Base-by-base conservation (phyloP, 352 stramenopile species). In the Thalassiosira exigua region DNA sequence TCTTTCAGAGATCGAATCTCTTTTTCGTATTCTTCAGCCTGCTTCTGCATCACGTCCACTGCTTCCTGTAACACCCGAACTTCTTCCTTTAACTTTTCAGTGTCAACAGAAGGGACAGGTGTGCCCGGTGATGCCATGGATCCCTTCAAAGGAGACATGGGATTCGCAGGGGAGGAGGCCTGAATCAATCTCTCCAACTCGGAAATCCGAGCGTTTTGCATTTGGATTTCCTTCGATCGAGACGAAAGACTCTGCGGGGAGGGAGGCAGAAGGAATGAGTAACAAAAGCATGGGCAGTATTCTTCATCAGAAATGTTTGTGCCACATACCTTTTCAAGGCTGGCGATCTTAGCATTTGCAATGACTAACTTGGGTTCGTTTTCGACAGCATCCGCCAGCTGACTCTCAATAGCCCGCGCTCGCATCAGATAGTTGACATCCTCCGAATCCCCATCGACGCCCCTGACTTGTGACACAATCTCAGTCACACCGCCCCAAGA, bases 1-100 rank as follows among this genome's bases (percentile, higher is more conserved):
- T 88, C 80, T 66, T 91, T 92, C 4, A 92, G 48, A 19, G 66
- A 74, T 24, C 79, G 59, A 61, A 93, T 90, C 69, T 91, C 85
- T 57, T 69, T 88, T 80, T 92, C 84, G 44, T 93, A 93, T 70
- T 92, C 88, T 46, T 91, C 84, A 1, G 87, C 76, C 74, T 93
- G 84, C 14, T 69, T 48, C 53, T 92, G 82, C 53, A 90, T 75
- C 9, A 91, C 82, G 64, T 92, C 85, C 72, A 93, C 80, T 21
- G 88, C 88, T 77, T 93, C 86, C 24, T 82, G 78, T 3, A 92
- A 57, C 17, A 81, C 27, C 22, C 80, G 60, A 42, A 88, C 85
- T 76, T 93, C 87, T 67, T 91, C 75, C 44, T 84, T 86, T 1
- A 91, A 44, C 46, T 76, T 85, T n/a, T 81, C 68, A 0, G 81